Evolutionary conservation across 2,329 filamentous ascomycete species (phyloP).

Genomic region (Ophiostoma tasmaniense): DNA sequence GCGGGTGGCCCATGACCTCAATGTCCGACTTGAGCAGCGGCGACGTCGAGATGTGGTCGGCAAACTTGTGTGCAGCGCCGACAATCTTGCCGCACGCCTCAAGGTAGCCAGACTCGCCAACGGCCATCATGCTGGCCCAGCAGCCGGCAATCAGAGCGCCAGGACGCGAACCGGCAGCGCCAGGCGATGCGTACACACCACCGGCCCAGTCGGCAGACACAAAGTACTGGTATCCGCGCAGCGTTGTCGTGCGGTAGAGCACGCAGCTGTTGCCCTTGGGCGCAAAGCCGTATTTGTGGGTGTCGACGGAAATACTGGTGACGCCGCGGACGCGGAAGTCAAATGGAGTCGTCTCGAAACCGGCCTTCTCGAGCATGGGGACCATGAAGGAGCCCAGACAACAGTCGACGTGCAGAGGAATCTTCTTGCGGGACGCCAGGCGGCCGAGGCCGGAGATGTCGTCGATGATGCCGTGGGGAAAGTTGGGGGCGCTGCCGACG

Average conservation of each 20-base stretch:
- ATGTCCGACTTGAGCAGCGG: conserved; percentile 64
- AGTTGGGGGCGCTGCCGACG: conserved; percentile 93
- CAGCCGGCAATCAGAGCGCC: conserved; percentile 92
- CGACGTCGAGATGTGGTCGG: conserved; percentile 60
- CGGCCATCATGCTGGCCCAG: conserved; percentile 84
- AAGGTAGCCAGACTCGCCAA: conserved; percentile 83
- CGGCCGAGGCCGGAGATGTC: conserved; percentile 80
- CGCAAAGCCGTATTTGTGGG: conserved; percentile 98
- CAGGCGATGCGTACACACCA: conserved; percentile 89
- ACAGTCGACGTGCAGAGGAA: conserved; percentile 94
- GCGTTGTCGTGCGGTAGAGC: conserved; percentile 71
- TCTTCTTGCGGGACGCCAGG: conserved; percentile 66
- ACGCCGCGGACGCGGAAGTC: conserved; percentile 93
- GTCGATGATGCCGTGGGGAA: conserved; percentile 96
- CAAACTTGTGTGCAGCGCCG: conserved; percentile 74
- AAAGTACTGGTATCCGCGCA: conserved; percentile 92
- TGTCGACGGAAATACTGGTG: conserved; percentile 92
- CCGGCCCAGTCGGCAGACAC: conserved; percentile 91
- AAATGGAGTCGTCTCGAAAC: conserved; percentile 79
- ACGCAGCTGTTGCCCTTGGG: conserved; percentile 95
- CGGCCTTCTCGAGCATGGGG: conserved; percentile 84
- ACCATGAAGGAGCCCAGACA: conserved; percentile 94
- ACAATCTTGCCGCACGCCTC: conserved; percentile 83
- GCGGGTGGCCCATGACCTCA: conserved; percentile 70
- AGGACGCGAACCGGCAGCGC: conserved; percentile 82